Base-by-base conservation (phyloP, 306 rosid species). In the Glycyrrhiza uralensis region DNA sequence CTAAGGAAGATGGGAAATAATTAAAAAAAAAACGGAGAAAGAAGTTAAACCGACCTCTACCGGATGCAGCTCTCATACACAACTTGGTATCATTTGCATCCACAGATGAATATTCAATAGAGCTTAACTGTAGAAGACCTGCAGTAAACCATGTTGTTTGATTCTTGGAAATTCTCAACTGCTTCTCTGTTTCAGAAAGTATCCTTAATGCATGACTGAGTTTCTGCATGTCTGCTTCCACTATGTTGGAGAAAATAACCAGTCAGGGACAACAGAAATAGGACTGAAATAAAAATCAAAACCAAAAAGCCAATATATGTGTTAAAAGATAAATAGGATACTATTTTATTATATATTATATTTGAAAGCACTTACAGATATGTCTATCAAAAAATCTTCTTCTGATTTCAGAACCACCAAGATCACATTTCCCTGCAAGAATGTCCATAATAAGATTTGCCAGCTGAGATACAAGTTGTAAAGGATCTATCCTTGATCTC, bases 371-470 rank as follows among this genome's bases (percentile, higher is more conserved):
- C 96, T 85, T 82, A 92, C 96, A 82, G 12, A 77, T 68, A 75
- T 85, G 89, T 65, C 74, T 80, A 49, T 24, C 54, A 29, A 54
- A 80, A 70, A 90, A 92, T 71, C 71, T 82, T 68, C 74, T 81
- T 68, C 82, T 72, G 73, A 72, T 76, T 79, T 86, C 92, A 28
- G 91, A 88, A 62, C 76, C 70, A 57, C 79, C 82, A 52, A 80
- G 90, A 67, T 80, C 79, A 59, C 76, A 76, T 52, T 87, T 85
- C 67, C 95, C 98, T 5, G 89, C 90, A 74, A 92, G 95, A 77
- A 92, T 86, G 76, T 92, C 98, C 98, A 92, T 90, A 47, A 92
- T 88, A 75, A 92, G 88, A 85, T 92, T 86, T 29, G 98, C 98
- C 36, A 92, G 69, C 84, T 88, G 98, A 7, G 98, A 86, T 65